Evolutionary conservation across 805 yeast species (phyloP), one percentile per base, ranked within the genome.

Genomic region (Brettanomyces bruxellensis): DNA sequence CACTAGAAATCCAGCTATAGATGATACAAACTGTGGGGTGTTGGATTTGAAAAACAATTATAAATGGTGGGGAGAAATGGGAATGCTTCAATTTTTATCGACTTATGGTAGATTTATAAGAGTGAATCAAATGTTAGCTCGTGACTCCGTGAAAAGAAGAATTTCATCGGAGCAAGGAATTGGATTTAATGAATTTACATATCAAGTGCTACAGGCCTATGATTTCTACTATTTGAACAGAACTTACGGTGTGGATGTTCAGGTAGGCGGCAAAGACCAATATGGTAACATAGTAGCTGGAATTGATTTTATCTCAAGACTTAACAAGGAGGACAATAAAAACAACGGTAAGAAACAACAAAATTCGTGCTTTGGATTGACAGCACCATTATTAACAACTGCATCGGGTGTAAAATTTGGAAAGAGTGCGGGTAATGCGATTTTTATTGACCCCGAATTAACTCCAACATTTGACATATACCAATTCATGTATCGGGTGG

Each of bases 261-360:
- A 93, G 67, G 81, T 86, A 34, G 99, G 99, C 24, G 99, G 99
- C 5, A 89, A 86, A 59, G 99, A 93, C 61, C 99, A 93, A 65
- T 93, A 96, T 89, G 99, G 99, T 1, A 93, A 93, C 57, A 93
- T 93, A 49, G 87, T 95, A 2, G 97, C 98, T 0, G 99, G 99
- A 0, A 76, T 86, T 37, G 99, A 93, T 57, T 71, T 93, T 48
- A 88, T 90, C 37, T 71, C 83, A 1, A 69, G 95, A 51, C 60
- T 86, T 45, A 51, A 48, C 25, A 56, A 51, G 39, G 56, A 59
- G 12, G 41, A 3, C 32, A 28, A 9, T 9, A 28, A 12, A 40
- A 45, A 8, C 18, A 34, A 22, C 40, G 3, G 24, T 30, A 32
- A 32, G 24, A 28, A 41, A 9, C 25, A 7, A 6, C 11, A 38